Evolutionary conservation across 2,329 filamentous ascomycete genomes (phyloP), one percentile per base, ranked within the genome.

Genomic region (Tolypocladium nubicola): DNA sequence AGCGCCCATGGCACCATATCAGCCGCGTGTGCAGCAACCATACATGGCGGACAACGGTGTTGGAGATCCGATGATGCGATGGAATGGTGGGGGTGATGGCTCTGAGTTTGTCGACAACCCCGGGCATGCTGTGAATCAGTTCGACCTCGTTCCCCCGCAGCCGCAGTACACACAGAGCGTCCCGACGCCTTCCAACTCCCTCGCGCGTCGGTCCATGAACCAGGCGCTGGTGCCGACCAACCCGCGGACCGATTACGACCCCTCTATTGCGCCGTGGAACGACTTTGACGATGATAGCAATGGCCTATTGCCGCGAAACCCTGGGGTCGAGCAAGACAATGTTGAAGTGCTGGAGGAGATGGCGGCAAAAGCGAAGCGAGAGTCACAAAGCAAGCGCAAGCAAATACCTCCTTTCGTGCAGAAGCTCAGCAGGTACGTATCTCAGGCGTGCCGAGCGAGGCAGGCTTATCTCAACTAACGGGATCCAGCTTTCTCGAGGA

Each of bases 401-500:
- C 89, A 95, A 67, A 97, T 99, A 13, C 93, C 94, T 1, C 93
- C 94, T 0, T 99, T 99, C 76, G 92, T 99, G 49, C 92, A 97
- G 72, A 99, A 99, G 70, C 75, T 99, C 57, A 96, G 91, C 84
- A 97, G 93, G 93, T 95, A 77, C 75, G 83, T 67, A 39, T 14
- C n/a, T 14, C 30, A 50, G 10, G 47, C 30, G 19, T 33, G 8
- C 26, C 26, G 47, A 8, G n/a, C 47, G 30, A 52, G 19, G 26
- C 19, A 21, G 47, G 1, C 4, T 11, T 19, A 19, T 37, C 10
- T 37, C 47, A 14, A 19, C 50, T 57, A 37, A n/a, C 38, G 19
- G 19, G 35, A 6, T 40, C 35, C 52, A 97, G 94, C 70, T 99
- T 97, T 67, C 81, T 99, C 16, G 92, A 99, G 66, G 88, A 95